A percentile compares a stretch with the other conserved stretches of the same genome.
phyloP scores from a whole-genome alignment of 2,329 filamentous ascomycete genomes.

The Verticillium dahliae region DNA sequence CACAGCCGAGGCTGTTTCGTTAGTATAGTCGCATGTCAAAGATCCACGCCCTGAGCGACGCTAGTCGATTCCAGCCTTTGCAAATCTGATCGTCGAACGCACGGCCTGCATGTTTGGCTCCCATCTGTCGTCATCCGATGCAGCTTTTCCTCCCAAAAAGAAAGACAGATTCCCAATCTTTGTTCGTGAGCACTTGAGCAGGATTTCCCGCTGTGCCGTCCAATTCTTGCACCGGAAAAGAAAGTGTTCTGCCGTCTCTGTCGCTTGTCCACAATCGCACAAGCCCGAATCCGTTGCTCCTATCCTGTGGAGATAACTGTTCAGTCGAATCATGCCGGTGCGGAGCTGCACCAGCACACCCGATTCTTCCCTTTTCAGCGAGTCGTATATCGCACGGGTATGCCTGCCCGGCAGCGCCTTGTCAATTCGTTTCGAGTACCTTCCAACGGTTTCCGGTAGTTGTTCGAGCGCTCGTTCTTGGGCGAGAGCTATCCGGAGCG shows the following conservation, averaged over 20 bases:
- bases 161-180: conserved; percentile 6
- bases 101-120: conserved; percentile 3
- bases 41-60: no score
- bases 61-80: conserved; percentile 1
- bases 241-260: conserved; percentile 19
- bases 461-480: not conserved
- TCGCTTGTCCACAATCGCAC: conserved; percentile 8
- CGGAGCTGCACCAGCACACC: conserved; percentile 13
- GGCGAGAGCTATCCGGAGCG: not conserved
- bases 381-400: conserved; percentile 12
- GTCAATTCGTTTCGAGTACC: conserved; percentile 11
- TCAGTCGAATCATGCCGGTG: conserved; percentile 13
- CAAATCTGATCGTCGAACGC: conserved; percentile 5
- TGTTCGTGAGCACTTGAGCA: not conserved
- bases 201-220: conserved; percentile 10
- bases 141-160: conserved; percentile 7
- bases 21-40: not conserved
- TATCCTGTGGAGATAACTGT: conserved; percentile 8
- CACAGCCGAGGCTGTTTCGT: conserved; percentile 5
- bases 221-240: conserved; percentile 19
- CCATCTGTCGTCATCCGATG: conserved; percentile 4
- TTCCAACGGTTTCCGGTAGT: conserved; percentile 11
- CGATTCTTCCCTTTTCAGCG: conserved; percentile 10
- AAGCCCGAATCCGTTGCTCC: conserved; percentile 3
- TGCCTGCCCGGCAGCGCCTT: conserved; percentile 10